Evolutionary conservation across 2,329 filamentous ascomycete species (phyloP), one percentile per base, ranked within the genome.

Genomic region (Ceratocystis alfenasii): DNA sequence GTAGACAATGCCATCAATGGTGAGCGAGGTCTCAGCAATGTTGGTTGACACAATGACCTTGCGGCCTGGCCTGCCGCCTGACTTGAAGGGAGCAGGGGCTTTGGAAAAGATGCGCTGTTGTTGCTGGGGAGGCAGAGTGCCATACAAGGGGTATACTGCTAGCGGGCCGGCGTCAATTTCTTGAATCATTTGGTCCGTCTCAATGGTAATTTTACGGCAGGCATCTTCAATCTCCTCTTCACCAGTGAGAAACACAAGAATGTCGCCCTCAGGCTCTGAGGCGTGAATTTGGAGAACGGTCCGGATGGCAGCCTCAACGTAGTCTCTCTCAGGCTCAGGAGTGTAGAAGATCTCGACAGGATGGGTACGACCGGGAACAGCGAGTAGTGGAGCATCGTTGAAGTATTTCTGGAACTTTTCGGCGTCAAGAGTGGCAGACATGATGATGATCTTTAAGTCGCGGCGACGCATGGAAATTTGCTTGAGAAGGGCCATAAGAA

Each of bases 301-400:
- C 68, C 94, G 83, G 69, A 99, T 85, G 1, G 94, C 90, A 55
- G 93, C 93, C 78, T 99, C 94, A 57, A 99, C 89, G 73, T 99
- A 99, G 74, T 99, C 94, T 72, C 89, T 85, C 78, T 97, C 94
- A 20, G 94, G 90, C 75, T 97, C 92, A 0, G 91, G 90, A 1
- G 94, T 99, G 77, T 99, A 99, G 77, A 95, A 99, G 69, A 99
- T 95, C 78, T 99, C 93, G 72, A 99, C 94, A 5, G 94, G 92
- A 74, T 96, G 87, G 22, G 94, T 99, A 76, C 94, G 87, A 74
- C 94, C 94, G 45, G 94, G 94, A 2, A 99, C 94, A 28, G 93
- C 90, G 64, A 99, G 84, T 50, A 99, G 81, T 5, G 94, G 94
- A 3, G 94, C 94, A 72, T 96, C 85, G 77, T 91, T 89, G 79